phyloP scores from a whole-genome alignment of 495 filamentous ascomycete species.

The Aspergillus bridgeri region DNA sequence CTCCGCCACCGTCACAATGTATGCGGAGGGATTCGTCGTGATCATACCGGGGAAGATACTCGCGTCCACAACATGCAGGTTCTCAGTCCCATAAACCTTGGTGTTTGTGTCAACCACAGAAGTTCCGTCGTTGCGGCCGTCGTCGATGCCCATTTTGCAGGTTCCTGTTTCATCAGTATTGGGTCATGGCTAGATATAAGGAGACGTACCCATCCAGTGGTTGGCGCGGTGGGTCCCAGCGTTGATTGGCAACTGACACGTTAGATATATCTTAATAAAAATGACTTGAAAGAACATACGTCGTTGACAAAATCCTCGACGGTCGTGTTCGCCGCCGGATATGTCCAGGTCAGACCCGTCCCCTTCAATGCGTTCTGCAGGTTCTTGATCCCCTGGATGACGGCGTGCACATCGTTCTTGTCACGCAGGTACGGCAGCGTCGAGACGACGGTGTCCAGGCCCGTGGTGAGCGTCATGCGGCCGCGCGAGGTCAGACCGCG shows the following conservation, averaged over 20 bases:
- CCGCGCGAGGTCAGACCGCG: conserved; percentile 18
- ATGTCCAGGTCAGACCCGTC: conserved; percentile 9
- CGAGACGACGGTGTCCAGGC: conserved; percentile 15
- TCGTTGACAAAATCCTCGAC: conserved; percentile 9
- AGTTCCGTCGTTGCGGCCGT: conserved; percentile 7
- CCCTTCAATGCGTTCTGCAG: conserved; percentile 3
- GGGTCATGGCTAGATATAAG: not conserved
- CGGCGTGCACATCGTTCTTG: conserved; percentile 12
- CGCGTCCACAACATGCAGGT: conserved; percentile 7
- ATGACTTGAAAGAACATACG: not conserved
- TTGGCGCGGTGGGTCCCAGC: conserved; percentile 6
- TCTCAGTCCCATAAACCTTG: conserved; percentile 9
- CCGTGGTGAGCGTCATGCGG: conserved; percentile 9
- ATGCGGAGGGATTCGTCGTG: conserved; percentile 8
- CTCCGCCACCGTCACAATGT: conserved; percentile 10
- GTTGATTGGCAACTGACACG: conserved; percentile 1
- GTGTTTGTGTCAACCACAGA: conserved; percentile 7
- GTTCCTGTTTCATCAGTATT: conserved; percentile 7
- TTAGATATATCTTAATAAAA: not conserved
- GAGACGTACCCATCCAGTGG: conserved; percentile 18
- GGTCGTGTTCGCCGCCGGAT: conserved; percentile 6
- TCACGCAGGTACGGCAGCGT: conserved; percentile 13
- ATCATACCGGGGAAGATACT: conserved; percentile 12
- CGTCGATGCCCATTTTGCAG: conserved; percentile 19
- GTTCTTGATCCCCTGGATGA: conserved; percentile 12